These are phyloP conservation scores for Orychophragmus violaceus DNA, from an alignment of 345 rosid species.

Conservation along the genomic window DNA sequence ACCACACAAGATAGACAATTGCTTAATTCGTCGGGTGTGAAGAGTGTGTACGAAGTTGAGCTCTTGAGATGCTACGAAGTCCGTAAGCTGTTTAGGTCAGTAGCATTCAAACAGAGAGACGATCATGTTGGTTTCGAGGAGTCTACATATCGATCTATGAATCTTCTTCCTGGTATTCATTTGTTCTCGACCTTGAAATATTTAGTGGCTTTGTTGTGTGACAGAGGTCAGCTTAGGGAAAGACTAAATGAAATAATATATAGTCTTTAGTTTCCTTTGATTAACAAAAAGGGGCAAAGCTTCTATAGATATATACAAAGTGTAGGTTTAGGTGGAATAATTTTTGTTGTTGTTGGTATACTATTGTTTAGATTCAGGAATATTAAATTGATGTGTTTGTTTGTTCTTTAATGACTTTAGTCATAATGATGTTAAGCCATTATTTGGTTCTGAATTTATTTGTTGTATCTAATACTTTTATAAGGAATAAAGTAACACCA, in stretches of 20 bases:
- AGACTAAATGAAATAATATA: background rate
- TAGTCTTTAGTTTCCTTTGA: too few relatives aligned
- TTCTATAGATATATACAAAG: too few relatives aligned
- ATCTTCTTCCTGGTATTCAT: too few relatives aligned
- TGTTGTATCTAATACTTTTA: too few relatives aligned
- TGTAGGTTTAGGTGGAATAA: too few relatives aligned
- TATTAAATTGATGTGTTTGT: background rate
- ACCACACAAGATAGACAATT: conserved; percentile 28
- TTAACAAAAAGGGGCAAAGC: too few relatives aligned
- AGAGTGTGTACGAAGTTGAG: conserved; percentile 24
- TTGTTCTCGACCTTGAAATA: background rate
- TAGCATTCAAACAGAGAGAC: conserved; percentile 8
- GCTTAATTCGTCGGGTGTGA: conserved; percentile 3
- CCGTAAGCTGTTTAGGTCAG: conserved; percentile 20
- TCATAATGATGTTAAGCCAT: background rate
- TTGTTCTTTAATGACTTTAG: background rate
- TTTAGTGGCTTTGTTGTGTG: background rate
- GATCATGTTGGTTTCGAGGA: too few relatives aligned
- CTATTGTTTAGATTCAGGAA: background rate
- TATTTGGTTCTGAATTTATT: too few relatives aligned
- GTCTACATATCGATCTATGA: too few relatives aligned
- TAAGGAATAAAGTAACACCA: too few relatives aligned
- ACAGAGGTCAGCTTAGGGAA: background rate
- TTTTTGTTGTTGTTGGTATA: too few relatives aligned
- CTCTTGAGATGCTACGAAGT: conserved; percentile 14